Evolutionary conservation across 139 green algal genomes (phyloP).

Genomic region (Eudorina sp.): DNA sequence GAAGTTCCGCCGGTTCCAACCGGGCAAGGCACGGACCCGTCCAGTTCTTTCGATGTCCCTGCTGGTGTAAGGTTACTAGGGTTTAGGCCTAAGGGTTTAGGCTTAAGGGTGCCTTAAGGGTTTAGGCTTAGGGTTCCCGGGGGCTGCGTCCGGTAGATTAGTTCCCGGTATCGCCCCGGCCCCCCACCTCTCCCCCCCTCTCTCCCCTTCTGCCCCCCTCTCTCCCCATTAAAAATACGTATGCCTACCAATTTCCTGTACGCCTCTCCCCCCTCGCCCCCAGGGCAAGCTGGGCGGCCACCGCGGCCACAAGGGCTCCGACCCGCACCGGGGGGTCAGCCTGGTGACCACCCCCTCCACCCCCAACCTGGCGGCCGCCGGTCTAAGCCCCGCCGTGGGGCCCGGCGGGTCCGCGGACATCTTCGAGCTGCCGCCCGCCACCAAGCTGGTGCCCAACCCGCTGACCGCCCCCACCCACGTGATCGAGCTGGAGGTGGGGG

Average conservation of each 20-base stretch:
- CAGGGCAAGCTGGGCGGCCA: background rate
- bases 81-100: no score
- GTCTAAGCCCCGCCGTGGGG: background rate
- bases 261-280: background rate
- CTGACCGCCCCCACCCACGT: conserved; percentile 44
- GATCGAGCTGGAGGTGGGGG: conserved; percentile 51
- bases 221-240: no score
- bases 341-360: background rate
- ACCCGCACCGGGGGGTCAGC: background rate
- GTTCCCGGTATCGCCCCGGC: background rate
- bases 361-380: background rate
- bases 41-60: no score
- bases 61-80: no score
- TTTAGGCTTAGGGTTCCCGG: no score
- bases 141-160: no score
- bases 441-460: conserved; percentile 47
- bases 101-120: no score
- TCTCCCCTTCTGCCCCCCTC: background rate
- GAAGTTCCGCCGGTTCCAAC: no score
- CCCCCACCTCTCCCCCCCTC: background rate
- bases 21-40: no score
- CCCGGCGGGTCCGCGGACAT: background rate
- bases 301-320: background rate
- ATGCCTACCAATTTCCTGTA: no score
- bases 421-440: conserved; percentile 28